These are phyloP conservation scores for Colletotrichum sojae DNA, from an alignment of 2,329 filamentous ascomycete species.

Conservation along the genomic window DNA sequence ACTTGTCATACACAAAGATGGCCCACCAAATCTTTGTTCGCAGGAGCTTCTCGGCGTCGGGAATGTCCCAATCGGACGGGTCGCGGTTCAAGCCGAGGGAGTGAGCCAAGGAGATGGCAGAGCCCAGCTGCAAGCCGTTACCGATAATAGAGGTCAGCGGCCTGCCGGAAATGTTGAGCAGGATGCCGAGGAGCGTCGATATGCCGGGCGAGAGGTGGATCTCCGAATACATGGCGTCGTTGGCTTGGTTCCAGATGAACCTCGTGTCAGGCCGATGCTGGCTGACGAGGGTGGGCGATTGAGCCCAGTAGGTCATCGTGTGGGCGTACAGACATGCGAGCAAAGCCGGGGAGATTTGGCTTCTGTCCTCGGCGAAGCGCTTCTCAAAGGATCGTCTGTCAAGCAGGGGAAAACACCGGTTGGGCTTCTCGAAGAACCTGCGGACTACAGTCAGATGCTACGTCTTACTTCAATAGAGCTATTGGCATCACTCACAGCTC, in stretches of 20 bases:
- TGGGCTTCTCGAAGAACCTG: conserved; percentile 69
- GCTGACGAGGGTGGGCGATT: conserved; percentile 57
- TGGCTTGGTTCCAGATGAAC: conserved; percentile 75
- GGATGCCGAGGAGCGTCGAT: conserved; percentile 69
- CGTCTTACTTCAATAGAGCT: too few relatives aligned
- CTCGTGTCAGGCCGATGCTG: conserved; percentile 69
- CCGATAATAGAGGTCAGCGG: conserved; percentile 73
- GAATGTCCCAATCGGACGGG: conserved; percentile 67
- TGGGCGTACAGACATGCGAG: conserved; percentile 71
- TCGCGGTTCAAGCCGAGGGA: conserved; percentile 69
- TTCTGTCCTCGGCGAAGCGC: conserved; percentile 60
- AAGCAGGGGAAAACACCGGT: conserved; percentile 73
- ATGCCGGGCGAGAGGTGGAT: conserved; percentile 71
- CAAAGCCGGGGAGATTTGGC: conserved; percentile 68
- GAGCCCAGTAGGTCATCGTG: conserved; percentile 70
- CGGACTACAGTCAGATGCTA: not conserved
- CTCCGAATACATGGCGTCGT: conserved; percentile 71
- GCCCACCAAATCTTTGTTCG: conserved; percentile 71
- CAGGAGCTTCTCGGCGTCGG: conserved; percentile 63
- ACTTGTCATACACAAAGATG: conserved; percentile 67
- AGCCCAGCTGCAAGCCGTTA: conserved; percentile 66
- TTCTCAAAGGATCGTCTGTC: conserved; percentile 68
- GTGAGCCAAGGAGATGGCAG: conserved; percentile 66
- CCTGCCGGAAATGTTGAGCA: conserved; percentile 72
- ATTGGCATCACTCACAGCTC: conserved; percentile 54